Conservation (phyloP, 1,284 basidiomycete species). For the Trichosporon sp. region DNA sequence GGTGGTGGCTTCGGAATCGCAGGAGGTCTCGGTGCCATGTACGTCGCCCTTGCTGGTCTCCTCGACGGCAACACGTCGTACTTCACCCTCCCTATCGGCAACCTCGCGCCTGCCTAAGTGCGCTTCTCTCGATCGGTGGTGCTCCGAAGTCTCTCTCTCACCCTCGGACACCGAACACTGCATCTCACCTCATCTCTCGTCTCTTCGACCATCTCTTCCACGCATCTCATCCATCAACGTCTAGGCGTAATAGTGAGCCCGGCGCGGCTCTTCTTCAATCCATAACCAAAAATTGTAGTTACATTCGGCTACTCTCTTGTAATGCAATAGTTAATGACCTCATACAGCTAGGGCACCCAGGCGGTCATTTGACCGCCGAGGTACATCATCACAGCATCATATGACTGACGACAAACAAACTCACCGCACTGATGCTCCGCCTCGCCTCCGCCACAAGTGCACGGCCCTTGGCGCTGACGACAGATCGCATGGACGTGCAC, state of each 20-base stretch:
- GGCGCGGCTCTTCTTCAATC: background rate
- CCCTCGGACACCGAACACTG: background rate
- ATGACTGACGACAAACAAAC: background rate
- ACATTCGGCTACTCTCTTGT: background rate
- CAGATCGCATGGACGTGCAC: background rate
- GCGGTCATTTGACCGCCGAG: background rate
- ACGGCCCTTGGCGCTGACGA: background rate
- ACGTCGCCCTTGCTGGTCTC: slow-evolving; percentile 52
- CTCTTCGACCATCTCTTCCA: background rate
- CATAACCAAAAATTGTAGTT: background rate
- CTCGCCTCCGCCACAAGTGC: background rate
- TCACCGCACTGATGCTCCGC: background rate
- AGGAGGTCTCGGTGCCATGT: slow-evolving; percentile 35
- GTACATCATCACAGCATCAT: too few species aligned
- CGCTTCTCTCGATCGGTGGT: background rate
- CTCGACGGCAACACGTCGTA: slow-evolving; percentile 32
- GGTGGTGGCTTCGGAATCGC: slow-evolving; percentile 65
- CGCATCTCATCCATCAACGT: background rate
- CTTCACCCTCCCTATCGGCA: slow-evolving; percentile 47
- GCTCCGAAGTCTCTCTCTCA: background rate
- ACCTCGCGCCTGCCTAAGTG: slow-evolving; percentile 20
- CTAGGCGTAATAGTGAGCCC: background rate
- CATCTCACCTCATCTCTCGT: background rate
- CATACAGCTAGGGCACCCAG: background rate
- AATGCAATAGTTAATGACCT: background rate